phyloP scores from a whole-genome alignment of 2,329 filamentous ascomycete genomes.

The Penicillium sp. region DNA sequence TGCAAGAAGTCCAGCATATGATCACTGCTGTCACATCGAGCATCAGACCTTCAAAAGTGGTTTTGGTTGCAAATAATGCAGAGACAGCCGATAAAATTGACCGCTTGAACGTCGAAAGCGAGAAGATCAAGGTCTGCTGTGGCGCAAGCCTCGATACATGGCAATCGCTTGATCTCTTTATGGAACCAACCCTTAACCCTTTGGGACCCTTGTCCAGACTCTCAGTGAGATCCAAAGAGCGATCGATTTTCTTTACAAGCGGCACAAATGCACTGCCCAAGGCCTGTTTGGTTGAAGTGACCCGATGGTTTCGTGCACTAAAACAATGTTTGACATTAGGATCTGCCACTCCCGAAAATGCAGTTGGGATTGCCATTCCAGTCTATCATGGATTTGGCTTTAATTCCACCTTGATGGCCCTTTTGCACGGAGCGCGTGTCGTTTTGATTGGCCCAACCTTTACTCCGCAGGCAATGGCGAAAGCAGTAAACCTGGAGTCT shows the following conservation, averaged over 20 bases:
- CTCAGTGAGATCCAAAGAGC: conserved; percentile 1
- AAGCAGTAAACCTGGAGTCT: conserved; percentile 5
- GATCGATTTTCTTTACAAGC: conserved; percentile 15
- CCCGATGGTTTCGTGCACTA: conserved; percentile 7
- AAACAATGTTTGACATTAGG: conserved; percentile 1
- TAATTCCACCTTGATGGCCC: conserved; percentile 11
- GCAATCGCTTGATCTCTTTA: conserved; percentile 2
- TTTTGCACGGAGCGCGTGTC: no score
- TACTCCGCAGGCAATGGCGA: conserved; percentile 6
- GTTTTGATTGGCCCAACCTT: conserved; percentile 11
- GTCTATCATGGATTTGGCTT: conserved; percentile 16
- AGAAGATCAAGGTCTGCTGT: conserved; percentile 4
- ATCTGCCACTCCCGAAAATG: conserved; percentile 12
- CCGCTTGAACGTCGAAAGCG: conserved; percentile 1
- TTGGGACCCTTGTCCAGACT: not conserved
- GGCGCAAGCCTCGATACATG: conserved; percentile 4
- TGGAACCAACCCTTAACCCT: not conserved
- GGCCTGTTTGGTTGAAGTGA: conserved; percentile 12
- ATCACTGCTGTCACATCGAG: not conserved
- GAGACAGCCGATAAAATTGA: conserved; percentile 2
- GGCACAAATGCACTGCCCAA: conserved; percentile 17
- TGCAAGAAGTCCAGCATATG: conserved; percentile 6
- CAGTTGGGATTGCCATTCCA: conserved; percentile 7
- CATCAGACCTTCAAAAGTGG: not conserved
- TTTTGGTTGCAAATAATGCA: conserved; percentile 1